Conservation (phyloP, 805 yeast species). For the Hemisphaericaspora nanyangensis region DNA sequence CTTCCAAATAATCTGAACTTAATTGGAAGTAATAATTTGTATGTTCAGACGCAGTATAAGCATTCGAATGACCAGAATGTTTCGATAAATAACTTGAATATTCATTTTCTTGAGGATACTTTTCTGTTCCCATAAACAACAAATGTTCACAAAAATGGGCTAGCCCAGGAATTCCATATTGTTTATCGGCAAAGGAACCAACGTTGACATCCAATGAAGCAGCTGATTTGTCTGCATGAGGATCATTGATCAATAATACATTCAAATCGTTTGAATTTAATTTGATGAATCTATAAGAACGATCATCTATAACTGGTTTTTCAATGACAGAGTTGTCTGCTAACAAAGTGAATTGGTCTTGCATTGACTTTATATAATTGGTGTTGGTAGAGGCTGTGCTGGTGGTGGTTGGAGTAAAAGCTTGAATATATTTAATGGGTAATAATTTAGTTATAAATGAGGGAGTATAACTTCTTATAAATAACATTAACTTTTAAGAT, state of each 20-base stretch:
- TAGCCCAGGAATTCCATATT: constrained; percentile 57
- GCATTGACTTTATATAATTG: not conserved
- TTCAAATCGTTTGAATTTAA: constrained; percentile 51
- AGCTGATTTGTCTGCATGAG: constrained; percentile 68
- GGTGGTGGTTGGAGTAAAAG: too few species aligned
- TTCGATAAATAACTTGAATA: constrained; percentile 70
- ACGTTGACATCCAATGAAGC: constrained; percentile 78
- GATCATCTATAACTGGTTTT: constrained; percentile 63
- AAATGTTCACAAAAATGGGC: constrained; percentile 72
- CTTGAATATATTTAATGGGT: too few species aligned
- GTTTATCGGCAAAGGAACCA: constrained; percentile 71
- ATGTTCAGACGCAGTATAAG: constrained; percentile 83
- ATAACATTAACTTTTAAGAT: too few species aligned
- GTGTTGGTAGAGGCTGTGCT: too few species aligned
- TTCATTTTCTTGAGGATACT: constrained; percentile 73
- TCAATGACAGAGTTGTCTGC: constrained; percentile 30
- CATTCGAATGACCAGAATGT: constrained; percentile 88
- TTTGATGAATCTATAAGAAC: constrained; percentile 65
- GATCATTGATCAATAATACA: constrained; percentile 64
- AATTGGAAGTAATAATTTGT: constrained; percentile 92
- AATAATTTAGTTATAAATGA: too few species aligned
- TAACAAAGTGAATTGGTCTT: constrained; percentile 7
- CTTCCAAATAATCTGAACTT: constrained; percentile 67
- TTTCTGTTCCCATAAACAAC: constrained; percentile 74
- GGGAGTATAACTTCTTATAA: too few species aligned